Percentiles rank a stretch among this genome's conserved stretches.
Conservation (phyloP, 163 green algal genomes). For the Scenedesmus sp. region DNA sequence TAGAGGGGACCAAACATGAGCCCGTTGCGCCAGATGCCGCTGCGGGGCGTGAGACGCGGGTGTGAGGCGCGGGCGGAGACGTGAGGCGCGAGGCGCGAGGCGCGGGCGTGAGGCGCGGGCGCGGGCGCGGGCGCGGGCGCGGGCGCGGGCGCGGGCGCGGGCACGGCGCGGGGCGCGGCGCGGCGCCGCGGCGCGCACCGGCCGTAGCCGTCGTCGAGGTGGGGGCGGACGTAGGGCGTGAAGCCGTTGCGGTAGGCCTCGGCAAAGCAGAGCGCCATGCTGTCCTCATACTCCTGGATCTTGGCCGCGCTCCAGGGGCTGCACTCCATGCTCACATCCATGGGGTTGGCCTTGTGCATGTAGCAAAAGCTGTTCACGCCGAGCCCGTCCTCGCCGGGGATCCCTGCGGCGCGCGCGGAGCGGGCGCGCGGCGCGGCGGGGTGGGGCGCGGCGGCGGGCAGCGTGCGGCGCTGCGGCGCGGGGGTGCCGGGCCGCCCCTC, state of each 20-base stretch:
- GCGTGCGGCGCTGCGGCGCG: too few relatives aligned
- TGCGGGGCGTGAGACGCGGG: too few relatives aligned
- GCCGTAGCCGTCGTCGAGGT: conserved; percentile 38
- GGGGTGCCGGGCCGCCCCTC: too few relatives aligned
- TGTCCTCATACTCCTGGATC: conserved; percentile 7
- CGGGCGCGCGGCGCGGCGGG: too few relatives aligned
- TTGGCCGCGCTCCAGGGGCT: too few relatives aligned
- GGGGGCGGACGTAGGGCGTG: conserved; percentile 15
- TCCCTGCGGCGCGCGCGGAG: too few relatives aligned
- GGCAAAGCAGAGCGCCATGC: conserved; percentile 36
- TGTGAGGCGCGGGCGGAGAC: too few relatives aligned
- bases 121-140: too few relatives aligned
- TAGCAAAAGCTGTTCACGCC: conserved; percentile 29
- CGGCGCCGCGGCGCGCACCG: neutral
- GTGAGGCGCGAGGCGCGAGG: too few relatives aligned
- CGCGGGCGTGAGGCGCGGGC: too few relatives aligned
- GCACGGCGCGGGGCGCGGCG: neutral
- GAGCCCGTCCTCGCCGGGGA: neutral
- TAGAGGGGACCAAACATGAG: conserved; percentile 26
- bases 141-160: neutral
- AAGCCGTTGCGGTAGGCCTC: conserved; percentile 28
- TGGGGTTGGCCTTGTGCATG: conserved; percentile 22
- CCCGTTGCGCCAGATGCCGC: conserved; percentile 40
- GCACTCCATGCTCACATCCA: neutral
- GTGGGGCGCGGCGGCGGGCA: too few relatives aligned